Evolutionary conservation across 495 filamentous ascomycete species (phyloP), one percentile per base, ranked within the genome.

Genomic region (Neurospora discreta): DNA sequence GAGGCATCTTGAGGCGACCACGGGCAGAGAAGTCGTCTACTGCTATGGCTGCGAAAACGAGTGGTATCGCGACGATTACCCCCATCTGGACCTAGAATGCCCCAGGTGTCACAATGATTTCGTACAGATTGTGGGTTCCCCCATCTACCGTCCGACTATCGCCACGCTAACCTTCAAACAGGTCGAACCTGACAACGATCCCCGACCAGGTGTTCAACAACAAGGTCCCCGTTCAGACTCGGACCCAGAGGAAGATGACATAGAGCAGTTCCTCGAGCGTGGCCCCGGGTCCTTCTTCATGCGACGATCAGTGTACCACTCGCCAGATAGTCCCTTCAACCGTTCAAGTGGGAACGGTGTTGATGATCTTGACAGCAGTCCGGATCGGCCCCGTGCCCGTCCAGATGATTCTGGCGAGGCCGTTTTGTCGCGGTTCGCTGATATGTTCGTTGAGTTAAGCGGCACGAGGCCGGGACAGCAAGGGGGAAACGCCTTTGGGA

Each of bases 21-120:
- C 73, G 9, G 83, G 81, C 69, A 81, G 88, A 74, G 90, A 96
- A 78, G 83, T 93, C 26, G 89, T 97, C 67, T 92, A 85, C 76
- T 99, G 95, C 79, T 93, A 98, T 80, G 75, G 81, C 41, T 98
- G 95, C 83, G 75, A 85, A 43, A 84, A 90, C 65, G 91, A 97
- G 75, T 98, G 92, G 93, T 90, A 88, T 72, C 83, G 87, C 70
- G 87, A 92, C 75, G 85, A 91, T 71, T 82, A 85, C 73, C 52
- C 52, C 7, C 52, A 65, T 9, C 87, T 85, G 39, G 73, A 72
- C 41, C 80, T 97, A 69, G 79, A 78, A 15, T 99, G 95, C 74
- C 94, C 94, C n/a, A 77, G 81, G 9, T 99, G 95, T 77, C 72
- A 84, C 15, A 87, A 88, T n/a, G 92, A 96, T 7, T 89, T 92